These are phyloP conservation scores for Penicillium sp. DNA, from an alignment of 2,329 filamentous ascomycete genomes.

Conservation along the genomic window DNA sequence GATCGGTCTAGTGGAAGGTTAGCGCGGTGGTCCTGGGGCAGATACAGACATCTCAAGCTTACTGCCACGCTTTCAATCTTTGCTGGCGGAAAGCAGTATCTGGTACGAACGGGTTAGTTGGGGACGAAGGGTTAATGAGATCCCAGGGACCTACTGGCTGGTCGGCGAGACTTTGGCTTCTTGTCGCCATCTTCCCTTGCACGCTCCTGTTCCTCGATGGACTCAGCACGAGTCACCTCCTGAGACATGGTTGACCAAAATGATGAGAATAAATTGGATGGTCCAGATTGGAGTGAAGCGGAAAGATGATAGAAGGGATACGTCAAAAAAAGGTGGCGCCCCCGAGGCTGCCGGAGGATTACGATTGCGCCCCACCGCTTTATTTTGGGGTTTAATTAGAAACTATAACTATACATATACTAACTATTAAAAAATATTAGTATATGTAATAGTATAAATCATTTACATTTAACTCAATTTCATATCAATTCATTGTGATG, in stretches of 20 bases:
- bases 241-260: slow-evolving; percentile 41
- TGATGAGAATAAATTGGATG: neutral
- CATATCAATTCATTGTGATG: slow-evolving; percentile 1
- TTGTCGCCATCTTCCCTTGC: slow-evolving; percentile 51
- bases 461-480: too few relatives aligned
- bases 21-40: slow-evolving; percentile 4
- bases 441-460: neutral
- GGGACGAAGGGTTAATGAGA: neutral
- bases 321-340: slow-evolving; percentile 29
- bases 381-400: slow-evolving; percentile 2
- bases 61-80: slow-evolving; percentile 98
- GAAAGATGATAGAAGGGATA: slow-evolving; percentile 15
- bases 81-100: slow-evolving; percentile 97
- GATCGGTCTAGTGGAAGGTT: slow-evolving; percentile 65
- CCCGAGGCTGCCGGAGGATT: slow-evolving; percentile 16
- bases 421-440: neutral
- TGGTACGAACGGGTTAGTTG: slow-evolving; percentile 39
- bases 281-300: slow-evolving; percentile 1
- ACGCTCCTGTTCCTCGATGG: slow-evolving; percentile 46
- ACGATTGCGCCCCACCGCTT: slow-evolving; percentile 13
- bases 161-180: slow-evolving; percentile 87
- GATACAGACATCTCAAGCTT: slow-evolving; percentile 39
- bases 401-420: too few relatives aligned
- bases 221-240: slow-evolving; percentile 41
- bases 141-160: slow-evolving; percentile 66